Evolutionary conservation across 176 grass and related monocot genomes (phyloP), one percentile per base, ranked within the genome.

Genomic region (Oryza brachyantha): DNA sequence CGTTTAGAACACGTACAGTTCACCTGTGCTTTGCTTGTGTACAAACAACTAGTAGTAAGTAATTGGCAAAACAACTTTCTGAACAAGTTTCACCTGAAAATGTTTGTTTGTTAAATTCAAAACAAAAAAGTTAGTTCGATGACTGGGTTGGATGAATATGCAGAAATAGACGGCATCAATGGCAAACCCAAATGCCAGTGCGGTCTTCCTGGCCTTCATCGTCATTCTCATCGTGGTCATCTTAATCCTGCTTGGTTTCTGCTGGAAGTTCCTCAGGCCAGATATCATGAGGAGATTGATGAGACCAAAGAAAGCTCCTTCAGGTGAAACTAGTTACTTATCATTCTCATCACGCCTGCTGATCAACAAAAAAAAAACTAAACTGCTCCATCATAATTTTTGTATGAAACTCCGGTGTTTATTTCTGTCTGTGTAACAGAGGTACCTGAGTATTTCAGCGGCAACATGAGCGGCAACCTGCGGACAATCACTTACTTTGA

Each of bases 391-490:
- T 35, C 7, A 25, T 35, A 28, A 19, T 8, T n/a, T 11, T 69
- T 4, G 12, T 36, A 34, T 57, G 24, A 28, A 32, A 1, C n/a
- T 39, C 22, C 28, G 2, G 7, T 21, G 3, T 9, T 24, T n/a
- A n/a, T 13, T 29, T 72, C 11, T 10, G 21, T 26, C 5, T 7
- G 2, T 10, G 10, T 80, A 63, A 29, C 64, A 84, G 80, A 76
- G 66, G 72, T 74, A 4, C 87, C 91, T 13, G 81, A 87, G 58
- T 79, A 81, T 78, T 87, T 89, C 62, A 93, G 87, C 40, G 26
- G 84, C 41, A 93, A 89, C 68, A 82, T 93, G 81, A 87, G 91
- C 12, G 84, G 87, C 32, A 93, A 89, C 71, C 81, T 93, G 48
- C 77, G 91, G 8, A 93, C 87, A 0, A 89, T 89, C 38, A 86